Percentiles rank a stretch among this genome's conserved stretches.
Conservation (phyloP, 2,329 filamentous ascomycete species). For the Paradendryphiella salina region DNA sequence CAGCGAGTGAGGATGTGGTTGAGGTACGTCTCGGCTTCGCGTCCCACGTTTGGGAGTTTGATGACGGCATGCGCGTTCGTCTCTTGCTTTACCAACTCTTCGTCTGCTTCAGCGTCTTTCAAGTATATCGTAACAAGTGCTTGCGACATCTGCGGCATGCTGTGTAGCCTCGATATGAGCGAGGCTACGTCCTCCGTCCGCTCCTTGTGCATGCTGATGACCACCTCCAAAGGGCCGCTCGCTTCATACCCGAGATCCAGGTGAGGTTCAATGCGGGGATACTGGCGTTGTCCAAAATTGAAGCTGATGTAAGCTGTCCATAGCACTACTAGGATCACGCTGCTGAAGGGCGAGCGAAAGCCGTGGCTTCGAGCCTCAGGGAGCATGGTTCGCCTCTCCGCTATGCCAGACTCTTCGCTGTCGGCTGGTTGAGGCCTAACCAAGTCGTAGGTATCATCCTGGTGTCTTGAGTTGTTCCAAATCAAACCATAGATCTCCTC, state of each 20-base stretch:
- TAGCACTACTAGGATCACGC: conserved; percentile 14
- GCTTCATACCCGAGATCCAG: conserved; percentile 31
- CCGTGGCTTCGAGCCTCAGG: not conserved
- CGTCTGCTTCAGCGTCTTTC: conserved; percentile 35
- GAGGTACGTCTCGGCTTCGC: conserved; percentile 54
- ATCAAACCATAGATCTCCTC: conserved; percentile 5
- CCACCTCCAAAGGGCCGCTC: conserved; percentile 33
- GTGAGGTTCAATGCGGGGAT: conserved; percentile 6
- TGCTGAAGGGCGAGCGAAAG: conserved; percentile 8
- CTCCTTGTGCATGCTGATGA: conserved; percentile 48
- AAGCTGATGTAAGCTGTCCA: conserved; percentile 23
- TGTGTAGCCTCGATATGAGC: conserved; percentile 28
- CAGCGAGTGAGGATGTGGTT: conserved; percentile 52
- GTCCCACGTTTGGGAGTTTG: conserved; percentile 47
- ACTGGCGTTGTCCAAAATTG: conserved; percentile 24
- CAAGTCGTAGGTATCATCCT: not conserved
- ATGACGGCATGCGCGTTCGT: conserved; percentile 35
- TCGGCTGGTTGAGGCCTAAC: conserved; percentile 2
- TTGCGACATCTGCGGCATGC: conserved; percentile 25
- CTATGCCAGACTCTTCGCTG: conserved; percentile 4
- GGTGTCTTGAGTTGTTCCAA: not conserved
- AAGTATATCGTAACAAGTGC: conserved; percentile 39
- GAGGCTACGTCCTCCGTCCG: conserved; percentile 27
- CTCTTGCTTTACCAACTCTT: conserved; percentile 19
- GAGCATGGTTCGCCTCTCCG: not conserved